Evolutionary conservation across 2,329 filamentous ascomycete species (phyloP).

Genomic region (Coleophoma crateriformis): DNA sequence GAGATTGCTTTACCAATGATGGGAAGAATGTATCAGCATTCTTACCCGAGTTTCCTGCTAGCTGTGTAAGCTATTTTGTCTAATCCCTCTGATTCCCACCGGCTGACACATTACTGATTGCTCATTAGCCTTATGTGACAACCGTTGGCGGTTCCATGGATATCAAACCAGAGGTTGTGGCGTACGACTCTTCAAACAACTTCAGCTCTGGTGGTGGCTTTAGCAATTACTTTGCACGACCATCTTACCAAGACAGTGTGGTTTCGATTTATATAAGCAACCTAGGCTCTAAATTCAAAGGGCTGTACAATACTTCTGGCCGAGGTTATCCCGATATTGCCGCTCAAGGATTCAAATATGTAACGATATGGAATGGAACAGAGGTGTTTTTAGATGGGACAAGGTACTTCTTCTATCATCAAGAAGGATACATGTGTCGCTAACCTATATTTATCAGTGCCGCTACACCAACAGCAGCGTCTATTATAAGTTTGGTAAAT

Average conservation of each 20-base stretch:
- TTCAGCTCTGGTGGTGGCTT: constrained; percentile 45
- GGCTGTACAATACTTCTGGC: constrained; percentile 38
- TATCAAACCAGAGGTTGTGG: constrained; percentile 30
- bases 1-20: constrained; percentile 47
- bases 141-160: constrained; percentile 21
- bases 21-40: constrained; percentile 49
- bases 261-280: constrained; percentile 34
- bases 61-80: constrained; percentile 18
- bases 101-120: background rate
- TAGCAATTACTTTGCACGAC: constrained; percentile 41
- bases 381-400: constrained; percentile 37
- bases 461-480: constrained; percentile 48
- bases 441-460: constrained; percentile 28
- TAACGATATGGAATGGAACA: constrained; percentile 28
- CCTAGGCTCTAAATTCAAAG: constrained; percentile 37
- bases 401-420: background rate
- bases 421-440: background rate
- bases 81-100: background rate
- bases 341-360: constrained; percentile 53
- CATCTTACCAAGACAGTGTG: constrained; percentile 38
- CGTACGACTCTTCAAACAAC: constrained; percentile 21
- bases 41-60: constrained; percentile 47
- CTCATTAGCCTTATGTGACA: constrained; percentile 18
- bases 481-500: constrained; percentile 55
- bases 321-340: constrained; percentile 47